A percentile compares a stretch with the other conserved stretches of the same genome.
phyloP scores from a whole-genome alignment of 2,329 filamentous ascomycete species.

The Leptographium wingfieldii region DNA sequence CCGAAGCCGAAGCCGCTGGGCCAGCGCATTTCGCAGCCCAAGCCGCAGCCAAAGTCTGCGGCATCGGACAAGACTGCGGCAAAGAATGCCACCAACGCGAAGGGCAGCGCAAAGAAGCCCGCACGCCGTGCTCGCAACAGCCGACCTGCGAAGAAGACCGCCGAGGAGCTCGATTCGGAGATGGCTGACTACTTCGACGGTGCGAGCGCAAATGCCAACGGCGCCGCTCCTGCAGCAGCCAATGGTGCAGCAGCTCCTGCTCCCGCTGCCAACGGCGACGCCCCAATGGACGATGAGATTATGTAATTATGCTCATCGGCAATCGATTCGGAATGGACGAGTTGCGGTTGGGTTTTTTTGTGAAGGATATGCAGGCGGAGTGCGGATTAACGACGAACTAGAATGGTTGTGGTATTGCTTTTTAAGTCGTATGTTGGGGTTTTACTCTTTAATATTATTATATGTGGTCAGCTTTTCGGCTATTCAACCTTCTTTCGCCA shows the following conservation, averaged over 20 bases:
- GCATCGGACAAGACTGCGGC: constrained; percentile 55
- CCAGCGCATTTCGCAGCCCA: constrained; percentile 63
- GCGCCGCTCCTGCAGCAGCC: constrained; percentile 32
- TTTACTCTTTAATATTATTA: background rate
- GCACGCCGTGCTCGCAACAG: constrained; percentile 41
- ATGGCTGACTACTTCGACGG: constrained; percentile 89
- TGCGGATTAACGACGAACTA: background rate
- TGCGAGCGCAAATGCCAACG: constrained; percentile 29
- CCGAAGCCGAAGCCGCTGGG: constrained; percentile 58
- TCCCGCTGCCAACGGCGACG: constrained; percentile 38
- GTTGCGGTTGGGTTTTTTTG: background rate
- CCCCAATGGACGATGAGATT: constrained; percentile 56
- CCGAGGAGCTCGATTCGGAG: constrained; percentile 90
- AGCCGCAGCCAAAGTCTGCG: constrained; percentile 71
- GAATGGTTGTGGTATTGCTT: background rate
- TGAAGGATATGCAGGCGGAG: background rate
- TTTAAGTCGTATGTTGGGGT: background rate
- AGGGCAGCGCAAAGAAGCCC: constrained; percentile 38
- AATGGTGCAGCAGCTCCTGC: constrained; percentile 25
- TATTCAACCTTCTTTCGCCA: too few relatives aligned
- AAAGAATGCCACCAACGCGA: constrained; percentile 28
- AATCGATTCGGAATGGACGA: background rate
- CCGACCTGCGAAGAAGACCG: constrained; percentile 71
- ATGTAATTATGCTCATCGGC: constrained; percentile 20
- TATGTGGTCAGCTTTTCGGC: background rate